Base-by-base conservation (phyloP, 1,284 basidiomycete genomes). In the Clitocybe nebularis region DNA sequence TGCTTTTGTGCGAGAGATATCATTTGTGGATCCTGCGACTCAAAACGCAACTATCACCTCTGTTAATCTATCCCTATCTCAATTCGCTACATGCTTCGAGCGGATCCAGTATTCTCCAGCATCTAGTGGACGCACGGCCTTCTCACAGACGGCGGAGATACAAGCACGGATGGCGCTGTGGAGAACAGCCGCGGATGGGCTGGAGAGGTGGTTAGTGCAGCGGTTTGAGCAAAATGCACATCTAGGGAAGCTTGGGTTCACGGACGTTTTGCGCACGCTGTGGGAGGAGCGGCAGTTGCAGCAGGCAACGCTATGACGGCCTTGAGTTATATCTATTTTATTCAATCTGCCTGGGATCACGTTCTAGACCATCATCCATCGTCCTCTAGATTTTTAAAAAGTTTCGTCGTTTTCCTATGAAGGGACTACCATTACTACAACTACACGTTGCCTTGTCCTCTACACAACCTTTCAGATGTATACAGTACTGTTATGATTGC, bases 1-100 rank as follows among this genome's bases (percentile, higher is more conserved):
- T 52, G 92, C 94, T 5, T 96, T 90, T 59, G 90, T 96, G 1
- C 83, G 93, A 36, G 93, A 97, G 67, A 86, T 97, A 47, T 90
- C 90, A 7, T 94, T 93, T 60, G 74, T 94, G 32, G 90, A 95
- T 62, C 92, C 92, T 0, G 69, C 79, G 41, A 79, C 75, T 20
- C 82, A 84, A 64, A 81, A 77, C 36, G 87, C 86, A 23, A 83
- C 82, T 47, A 91, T 96, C 61, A 84, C 84, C 14, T 91, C 90
- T 16, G 84, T 92, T 63, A 96, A 94, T 66, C 82, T 96, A 40
- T 89, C 88, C 16, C 69, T 95, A 33, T 91, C 89, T 10, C 87
- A 95, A 65, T 91, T 92, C 56, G 85, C 88, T 41, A 86, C 88
- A 22, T 92, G 90, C 59, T 83, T 89, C 52, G 93, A 97, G 64